Evolutionary conservation across 352 stramenopile genomes (phyloP).

Genomic region (Pythium dissotocum): DNA sequence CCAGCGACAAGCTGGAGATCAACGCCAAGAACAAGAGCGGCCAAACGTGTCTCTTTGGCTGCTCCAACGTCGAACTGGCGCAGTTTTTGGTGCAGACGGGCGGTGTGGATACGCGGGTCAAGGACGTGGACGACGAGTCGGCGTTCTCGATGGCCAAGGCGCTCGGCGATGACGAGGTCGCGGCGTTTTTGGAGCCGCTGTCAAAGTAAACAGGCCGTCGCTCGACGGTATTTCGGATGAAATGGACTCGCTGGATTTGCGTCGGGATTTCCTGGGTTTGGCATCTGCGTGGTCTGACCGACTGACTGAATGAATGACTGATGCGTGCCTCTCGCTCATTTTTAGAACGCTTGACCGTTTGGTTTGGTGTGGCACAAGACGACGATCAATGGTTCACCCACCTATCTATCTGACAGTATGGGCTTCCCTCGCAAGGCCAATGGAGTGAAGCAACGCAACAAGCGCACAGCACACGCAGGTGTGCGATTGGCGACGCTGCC

Average conservation of each 20-base stretch:
- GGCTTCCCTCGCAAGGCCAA: slow-evolving; percentile 9
- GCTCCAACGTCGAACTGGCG: slow-evolving; percentile 70
- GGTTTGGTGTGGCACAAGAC: not conserved
- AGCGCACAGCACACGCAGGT: slow-evolving; percentile 39
- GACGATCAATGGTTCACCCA: not conserved
- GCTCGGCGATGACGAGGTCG: slow-evolving; percentile 79
- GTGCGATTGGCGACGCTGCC: slow-evolving; percentile 48
- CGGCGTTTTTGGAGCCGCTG: slow-evolving; percentile 55
- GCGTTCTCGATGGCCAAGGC: slow-evolving; percentile 65
- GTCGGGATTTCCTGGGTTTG: not conserved
- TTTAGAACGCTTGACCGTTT: not conserved
- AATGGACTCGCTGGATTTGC: slow-evolving; percentile 11
- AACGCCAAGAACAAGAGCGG: slow-evolving; percentile 69
- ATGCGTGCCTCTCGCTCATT: not conserved
- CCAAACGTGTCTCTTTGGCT: slow-evolving; percentile 83
- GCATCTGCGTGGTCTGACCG: not conserved
- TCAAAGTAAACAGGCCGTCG: slow-evolving; percentile 9
- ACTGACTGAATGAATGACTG: not conserved
- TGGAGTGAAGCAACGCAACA: slow-evolving; percentile 16
- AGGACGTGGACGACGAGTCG: slow-evolving; percentile 70
- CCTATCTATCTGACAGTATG: slow-evolving; percentile 3
- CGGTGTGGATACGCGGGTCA: slow-evolving; percentile 62
- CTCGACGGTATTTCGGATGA: not conserved
- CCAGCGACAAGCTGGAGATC: slow-evolving; percentile 50
- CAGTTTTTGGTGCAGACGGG: slow-evolving; percentile 62